Evolutionary conservation across 2,329 filamentous ascomycete genomes (phyloP).

Genomic region (Sarocladium oryzae): DNA sequence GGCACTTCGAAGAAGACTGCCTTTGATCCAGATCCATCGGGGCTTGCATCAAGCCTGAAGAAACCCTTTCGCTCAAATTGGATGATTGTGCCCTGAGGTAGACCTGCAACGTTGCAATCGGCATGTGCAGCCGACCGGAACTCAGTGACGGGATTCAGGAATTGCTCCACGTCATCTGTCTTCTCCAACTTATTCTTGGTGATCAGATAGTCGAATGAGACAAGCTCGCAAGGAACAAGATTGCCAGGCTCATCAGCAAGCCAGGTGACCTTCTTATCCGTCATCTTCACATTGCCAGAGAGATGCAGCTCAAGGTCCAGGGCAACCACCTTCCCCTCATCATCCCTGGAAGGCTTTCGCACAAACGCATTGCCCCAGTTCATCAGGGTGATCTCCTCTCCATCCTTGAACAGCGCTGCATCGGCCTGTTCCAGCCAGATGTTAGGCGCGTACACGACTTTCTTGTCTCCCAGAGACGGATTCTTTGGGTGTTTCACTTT

Average conservation of each 20-base stretch:
- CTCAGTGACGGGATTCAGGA: constrained; percentile 65
- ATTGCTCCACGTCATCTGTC: constrained; percentile 71
- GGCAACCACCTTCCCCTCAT: neutral
- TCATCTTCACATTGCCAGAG: constrained; percentile 85
- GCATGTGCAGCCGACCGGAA: constrained; percentile 63
- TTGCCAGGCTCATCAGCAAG: constrained; percentile 62
- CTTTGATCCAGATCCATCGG: constrained; percentile 32
- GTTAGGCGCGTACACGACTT: constrained; percentile 70
- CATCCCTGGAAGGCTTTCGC: constrained; percentile 44
- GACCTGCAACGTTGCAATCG: constrained; percentile 65
- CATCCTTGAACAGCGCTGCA: constrained; percentile 69
- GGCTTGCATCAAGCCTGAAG: constrained; percentile 64
- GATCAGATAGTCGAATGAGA: constrained; percentile 83
- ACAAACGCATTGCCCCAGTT: constrained; percentile 90
- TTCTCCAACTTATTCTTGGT: constrained; percentile 83
- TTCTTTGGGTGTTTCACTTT: constrained; percentile 88
- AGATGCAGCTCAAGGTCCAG: constrained; percentile 14
- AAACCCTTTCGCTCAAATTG: constrained; percentile 85
- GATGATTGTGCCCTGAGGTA: constrained; percentile 77
- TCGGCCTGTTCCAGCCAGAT: constrained; percentile 86
- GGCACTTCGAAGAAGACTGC: constrained; percentile 34
- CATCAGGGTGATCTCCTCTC: constrained; percentile 94
- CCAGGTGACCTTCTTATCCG: constrained; percentile 96
- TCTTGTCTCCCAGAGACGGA: constrained; percentile 74
- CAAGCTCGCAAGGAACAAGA: constrained; percentile 68